Conservation (phyloP, 2,329 filamentous ascomycete species). For the Rugonectria rugulosa region DNA sequence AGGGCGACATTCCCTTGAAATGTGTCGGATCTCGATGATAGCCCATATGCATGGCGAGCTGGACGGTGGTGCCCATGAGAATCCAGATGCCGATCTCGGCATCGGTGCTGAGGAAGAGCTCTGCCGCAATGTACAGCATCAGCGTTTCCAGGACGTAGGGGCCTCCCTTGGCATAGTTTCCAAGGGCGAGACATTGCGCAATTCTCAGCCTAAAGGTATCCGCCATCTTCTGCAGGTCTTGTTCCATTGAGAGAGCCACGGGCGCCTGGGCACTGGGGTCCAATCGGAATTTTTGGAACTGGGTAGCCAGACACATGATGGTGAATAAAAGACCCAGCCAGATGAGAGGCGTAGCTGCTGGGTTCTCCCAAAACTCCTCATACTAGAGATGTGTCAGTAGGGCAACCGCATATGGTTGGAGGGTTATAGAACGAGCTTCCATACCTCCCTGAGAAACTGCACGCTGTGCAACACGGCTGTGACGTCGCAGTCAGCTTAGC, state of each 20-base stretch:
- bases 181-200: conserved; percentile 46
- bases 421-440: too few relatives aligned
- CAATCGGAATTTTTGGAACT: conserved; percentile 12
- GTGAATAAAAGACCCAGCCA: conserved; percentile 57
- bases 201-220: background rate
- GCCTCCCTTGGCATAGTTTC: conserved; percentile 52
- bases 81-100: conserved; percentile 46
- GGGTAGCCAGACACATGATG: conserved; percentile 51
- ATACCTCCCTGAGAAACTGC: conserved; percentile 4
- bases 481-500: background rate
- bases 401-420: too few relatives aligned
- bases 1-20: conserved; percentile 49
- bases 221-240: background rate
- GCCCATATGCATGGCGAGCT: conserved; percentile 49
- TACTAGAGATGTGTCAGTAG: conserved; percentile 44
- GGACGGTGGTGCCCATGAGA: conserved; percentile 43
- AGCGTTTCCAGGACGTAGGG: conserved; percentile 51
- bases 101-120: conserved; percentile 41
- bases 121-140: conserved; percentile 44
- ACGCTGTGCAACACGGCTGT: background rate
- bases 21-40: conserved; percentile 55
- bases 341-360: conserved; percentile 45
- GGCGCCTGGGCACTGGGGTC: background rate
- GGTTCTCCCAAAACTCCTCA: conserved; percentile 52
- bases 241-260: background rate